Evolutionary conservation across 495 filamentous ascomycete genomes (phyloP), one percentile per base, ranked within the genome.

Genomic region (Penicillium longicatenatum): DNA sequence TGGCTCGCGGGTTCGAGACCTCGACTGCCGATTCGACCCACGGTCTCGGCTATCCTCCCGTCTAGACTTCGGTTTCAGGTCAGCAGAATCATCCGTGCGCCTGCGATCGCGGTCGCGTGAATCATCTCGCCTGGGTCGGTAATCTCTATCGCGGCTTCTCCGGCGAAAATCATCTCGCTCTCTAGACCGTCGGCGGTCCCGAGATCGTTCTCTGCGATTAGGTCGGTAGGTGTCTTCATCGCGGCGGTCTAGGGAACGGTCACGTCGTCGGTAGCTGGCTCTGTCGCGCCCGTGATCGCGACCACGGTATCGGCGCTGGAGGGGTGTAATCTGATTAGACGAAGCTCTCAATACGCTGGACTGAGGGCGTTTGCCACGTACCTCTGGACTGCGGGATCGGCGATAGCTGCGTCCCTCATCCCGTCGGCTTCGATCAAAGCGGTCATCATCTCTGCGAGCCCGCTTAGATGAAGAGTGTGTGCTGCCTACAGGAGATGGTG

Each of bases 401-500:
- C 89, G 84, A 56, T 75, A 76, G 59, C 78, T 63, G 52, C 82
- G 76, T 42, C 73, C 75, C 72, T 88, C 87, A 70, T 89, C 88
- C 59, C 87, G 79, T 49, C 83, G 79, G 60, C 72, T 79, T 70
- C 79, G 78, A 60, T 90, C 86, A 74, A 83, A 84, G 58, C 88
- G 84, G 70, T 90, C 89, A 72, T 90, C 87, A 71, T 91, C 88
- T 82, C 87, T 85, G 69, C 86, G 88, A 64, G 69, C 77, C 63
- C 84, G 83, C 79, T 84, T 86, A 66, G 87, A 87, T 67, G 87
- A 86, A 75, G 87, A 88, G 75, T 83, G 85, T 69, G 89, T 86
- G 81, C 88, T 91, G 86, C 89, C 89, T 92, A 88, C 87, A 88
- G 89, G 89, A 85, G 89, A 91, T 90, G 89, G 89, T 92, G 89